Conservation (phyloP, 305 asterid species). For the Fraxinus floribunda region DNA sequence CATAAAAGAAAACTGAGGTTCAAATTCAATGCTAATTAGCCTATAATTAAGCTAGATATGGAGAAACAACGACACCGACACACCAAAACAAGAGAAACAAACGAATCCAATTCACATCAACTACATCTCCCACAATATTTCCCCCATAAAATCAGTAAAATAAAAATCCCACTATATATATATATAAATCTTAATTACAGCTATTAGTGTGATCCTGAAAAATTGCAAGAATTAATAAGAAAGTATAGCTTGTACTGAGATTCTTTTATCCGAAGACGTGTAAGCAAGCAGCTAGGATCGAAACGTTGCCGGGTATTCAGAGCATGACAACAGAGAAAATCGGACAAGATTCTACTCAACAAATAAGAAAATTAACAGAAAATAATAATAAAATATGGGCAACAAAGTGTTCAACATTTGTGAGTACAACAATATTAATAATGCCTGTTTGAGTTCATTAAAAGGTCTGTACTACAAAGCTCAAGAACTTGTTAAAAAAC, state of each 20-base stretch:
- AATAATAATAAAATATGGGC: not conserved
- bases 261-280: slow-evolving; percentile 17
- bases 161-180: not conserved
- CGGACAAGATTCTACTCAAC: slow-evolving; percentile 1
- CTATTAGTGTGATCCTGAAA: not conserved
- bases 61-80: slow-evolving; percentile 20
- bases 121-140: slow-evolving; percentile 4
- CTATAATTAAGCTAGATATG: not conserved
- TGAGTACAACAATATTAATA: not conserved
- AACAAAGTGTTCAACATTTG: not conserved
- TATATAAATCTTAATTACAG: not conserved
- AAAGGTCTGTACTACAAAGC: not conserved
- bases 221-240: not conserved
- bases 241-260: slow-evolving; percentile 15
- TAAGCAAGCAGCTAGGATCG: slow-evolving; percentile 14
- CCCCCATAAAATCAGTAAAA: slow-evolving; percentile 1
- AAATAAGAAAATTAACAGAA: not conserved
- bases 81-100: slow-evolving; percentile 15
- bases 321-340: slow-evolving; percentile 29
- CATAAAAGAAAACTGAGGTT: not conserved
- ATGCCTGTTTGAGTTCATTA: not conserved
- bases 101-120: slow-evolving; percentile 16
- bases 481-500: too few relatives aligned
- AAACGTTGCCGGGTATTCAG: slow-evolving; percentile 41
- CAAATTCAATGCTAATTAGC: not conserved